Evolutionary conservation across 192 early-diverging fungal genomes (phyloP).

Genomic region (Chytriomyces sp.): DNA sequence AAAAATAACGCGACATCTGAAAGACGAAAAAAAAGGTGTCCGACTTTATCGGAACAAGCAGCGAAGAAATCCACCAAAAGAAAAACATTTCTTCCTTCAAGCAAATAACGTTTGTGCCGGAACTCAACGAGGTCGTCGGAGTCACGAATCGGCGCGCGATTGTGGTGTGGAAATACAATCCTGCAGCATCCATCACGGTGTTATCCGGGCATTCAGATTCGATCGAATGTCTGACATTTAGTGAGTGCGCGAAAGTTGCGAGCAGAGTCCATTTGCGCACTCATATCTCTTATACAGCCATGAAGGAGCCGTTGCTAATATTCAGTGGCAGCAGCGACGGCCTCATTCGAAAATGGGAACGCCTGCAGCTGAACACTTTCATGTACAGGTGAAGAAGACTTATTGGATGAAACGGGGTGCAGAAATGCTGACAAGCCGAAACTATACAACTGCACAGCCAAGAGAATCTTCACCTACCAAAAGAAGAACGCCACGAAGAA

Average conservation of each 20-base stretch:
- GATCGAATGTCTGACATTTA: constrained; percentile 62
- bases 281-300: constrained; percentile 37
- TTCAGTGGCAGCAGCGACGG: constrained; percentile 65
- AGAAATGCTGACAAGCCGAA: too few relatives aligned
- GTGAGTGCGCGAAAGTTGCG: constrained; percentile 28
- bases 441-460: constrained; percentile 35
- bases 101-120: constrained; percentile 56
- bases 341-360: constrained; percentile 63
- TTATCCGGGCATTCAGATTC: constrained; percentile 59
- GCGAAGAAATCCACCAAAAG: constrained; percentile 43
- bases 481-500: constrained; percentile 46
- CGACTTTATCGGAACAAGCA: constrained; percentile 60
- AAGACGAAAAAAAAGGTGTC: constrained; percentile 47
- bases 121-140: constrained; percentile 57
- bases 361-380: constrained; percentile 66
- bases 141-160: constrained; percentile 51
- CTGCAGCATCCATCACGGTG: constrained; percentile 55
- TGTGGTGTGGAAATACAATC: constrained; percentile 63
- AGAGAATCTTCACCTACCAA: constrained; percentile 53
- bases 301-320: constrained; percentile 64
- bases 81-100: constrained; percentile 48
- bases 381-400: constrained; percentile 59
- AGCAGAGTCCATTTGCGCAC: background rate
- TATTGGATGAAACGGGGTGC: too few relatives aligned
- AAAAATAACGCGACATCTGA: background rate